phyloP scores from a whole-genome alignment of 2,329 filamentous ascomycete species.

The Colletotrichum sp. region DNA sequence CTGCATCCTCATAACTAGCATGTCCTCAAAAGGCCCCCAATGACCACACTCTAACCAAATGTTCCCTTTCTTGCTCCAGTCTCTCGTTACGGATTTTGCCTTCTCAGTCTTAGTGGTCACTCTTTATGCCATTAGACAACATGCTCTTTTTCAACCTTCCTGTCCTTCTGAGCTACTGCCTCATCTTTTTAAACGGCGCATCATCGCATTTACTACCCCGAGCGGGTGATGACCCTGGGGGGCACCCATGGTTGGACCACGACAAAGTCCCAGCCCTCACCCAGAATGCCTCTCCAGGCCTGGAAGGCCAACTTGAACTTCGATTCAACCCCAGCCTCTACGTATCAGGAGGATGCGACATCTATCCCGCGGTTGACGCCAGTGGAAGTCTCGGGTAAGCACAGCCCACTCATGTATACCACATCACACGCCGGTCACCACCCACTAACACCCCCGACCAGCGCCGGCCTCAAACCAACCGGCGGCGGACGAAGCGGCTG shows the following conservation, averaged over 20 bases:
- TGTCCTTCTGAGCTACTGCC: background rate
- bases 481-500: background rate
- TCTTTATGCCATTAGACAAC: background rate
- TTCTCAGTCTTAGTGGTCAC: background rate
- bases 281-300: background rate
- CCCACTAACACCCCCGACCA: background rate
- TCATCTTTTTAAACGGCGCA: background rate
- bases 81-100: accelerated
- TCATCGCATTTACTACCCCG: accelerated
- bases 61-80: accelerated
- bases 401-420: no score
- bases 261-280: background rate
- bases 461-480: background rate
- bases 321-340: background rate
- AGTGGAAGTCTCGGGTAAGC: background rate
- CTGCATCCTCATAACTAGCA: background rate
- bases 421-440: background rate
- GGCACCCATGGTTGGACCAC: background rate
- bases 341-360: background rate
- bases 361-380: background rate
- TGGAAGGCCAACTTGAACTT: background rate
- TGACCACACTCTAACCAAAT: accelerated
- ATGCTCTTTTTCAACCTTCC: background rate
- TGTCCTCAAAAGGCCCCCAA: background rate
- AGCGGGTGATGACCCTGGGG: background rate